phyloP scores from a whole-genome alignment of 2,329 filamentous ascomycete species.

The Xylariaceae sp. region DNA sequence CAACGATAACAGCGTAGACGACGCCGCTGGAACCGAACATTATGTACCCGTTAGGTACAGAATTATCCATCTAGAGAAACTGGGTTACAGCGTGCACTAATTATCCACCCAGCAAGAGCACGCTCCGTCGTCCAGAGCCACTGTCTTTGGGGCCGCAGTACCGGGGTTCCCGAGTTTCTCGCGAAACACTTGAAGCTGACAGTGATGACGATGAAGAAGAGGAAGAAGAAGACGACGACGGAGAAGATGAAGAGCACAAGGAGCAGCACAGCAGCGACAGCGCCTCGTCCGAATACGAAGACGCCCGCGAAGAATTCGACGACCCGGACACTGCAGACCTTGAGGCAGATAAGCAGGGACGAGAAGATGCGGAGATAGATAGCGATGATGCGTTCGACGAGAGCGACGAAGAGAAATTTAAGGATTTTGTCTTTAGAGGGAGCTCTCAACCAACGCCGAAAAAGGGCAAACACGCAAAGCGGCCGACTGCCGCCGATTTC shows the following conservation, averaged over 20 bases:
- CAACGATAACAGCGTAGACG: conserved; percentile 57
- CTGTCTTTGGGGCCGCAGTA: conserved; percentile 79
- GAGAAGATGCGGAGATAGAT: conserved; percentile 65
- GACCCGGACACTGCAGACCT: conserved; percentile 63
- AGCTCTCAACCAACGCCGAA: conserved; percentile 57
- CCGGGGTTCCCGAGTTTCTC: conserved; percentile 75
- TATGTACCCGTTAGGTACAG: conserved; percentile 61
- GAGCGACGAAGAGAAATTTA: conserved; percentile 83
- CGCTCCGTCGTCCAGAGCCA: conserved; percentile 74
- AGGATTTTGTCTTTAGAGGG: conserved; percentile 70
- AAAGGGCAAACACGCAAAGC: conserved; percentile 42
- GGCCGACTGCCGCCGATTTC: conserved; percentile 62
- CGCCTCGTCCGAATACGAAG: conserved; percentile 41
- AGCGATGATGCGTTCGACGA: conserved; percentile 77
- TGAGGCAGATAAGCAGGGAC: conserved; percentile 52
- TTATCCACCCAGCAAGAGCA: conserved; percentile 70
- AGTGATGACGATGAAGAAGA: conserved; percentile 43
- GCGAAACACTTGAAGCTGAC: conserved; percentile 60
- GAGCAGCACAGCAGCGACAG: conserved; percentile 50
- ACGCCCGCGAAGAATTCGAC: conserved; percentile 49
- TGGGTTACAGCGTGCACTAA: conserved; percentile 8
- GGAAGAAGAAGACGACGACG: conserved; percentile 50
- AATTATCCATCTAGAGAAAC: conserved; percentile 19
- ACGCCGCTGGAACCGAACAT: conserved; percentile 77
- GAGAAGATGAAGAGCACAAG: conserved; percentile 52